Evolutionary conservation across 1,139 yeast species (phyloP).

Genomic region (Yamadazyma songkhlaensis): DNA sequence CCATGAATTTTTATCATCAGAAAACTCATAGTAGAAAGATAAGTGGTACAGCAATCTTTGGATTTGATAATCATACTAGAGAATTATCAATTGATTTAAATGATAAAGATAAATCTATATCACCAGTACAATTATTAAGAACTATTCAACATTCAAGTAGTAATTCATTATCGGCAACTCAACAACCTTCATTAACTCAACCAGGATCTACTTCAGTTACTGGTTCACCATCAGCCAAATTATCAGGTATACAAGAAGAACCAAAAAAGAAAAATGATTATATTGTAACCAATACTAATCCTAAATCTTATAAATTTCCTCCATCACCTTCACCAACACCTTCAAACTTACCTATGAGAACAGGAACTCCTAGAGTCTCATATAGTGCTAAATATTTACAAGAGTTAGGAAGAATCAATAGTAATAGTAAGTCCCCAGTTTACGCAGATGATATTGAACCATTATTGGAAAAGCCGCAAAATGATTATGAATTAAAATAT

Average conservation of each 20-base stretch:
- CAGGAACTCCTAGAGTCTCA: conserved; percentile 12
- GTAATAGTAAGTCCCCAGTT: conserved; percentile 14
- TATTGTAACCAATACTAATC: conserved; percentile 37
- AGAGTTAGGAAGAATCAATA: conserved; percentile 24
- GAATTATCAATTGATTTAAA: conserved; percentile 47
- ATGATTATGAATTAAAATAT: conserved; percentile 20
- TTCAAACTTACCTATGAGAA: background rate
- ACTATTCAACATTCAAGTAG: conserved; percentile 4
- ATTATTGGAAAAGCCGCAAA: conserved; percentile 17
- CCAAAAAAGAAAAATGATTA: conserved; percentile 26
- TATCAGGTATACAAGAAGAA: conserved; percentile 15
- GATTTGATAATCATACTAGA: conserved; percentile 53
- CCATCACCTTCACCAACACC: conserved; percentile 27
- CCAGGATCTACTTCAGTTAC: conserved; percentile 28
- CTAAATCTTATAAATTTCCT: conserved; percentile 50
- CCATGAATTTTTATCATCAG: conserved; percentile 12
- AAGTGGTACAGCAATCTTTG: conserved; percentile 67
- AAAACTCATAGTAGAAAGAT: conserved; percentile 33
- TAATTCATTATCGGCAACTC: conserved; percentile 17
- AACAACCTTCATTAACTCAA: conserved; percentile 2
- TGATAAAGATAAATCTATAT: conserved; percentile 22
- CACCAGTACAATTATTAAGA: conserved; percentile 36
- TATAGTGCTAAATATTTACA: conserved; percentile 47
- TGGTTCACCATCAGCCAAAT: conserved; percentile 5
- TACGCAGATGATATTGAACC: conserved; percentile 47